These are phyloP conservation scores for Globisporangium carolinianum DNA, from an alignment of 352 stramenopile species.

Conservation along the genomic window DNA sequence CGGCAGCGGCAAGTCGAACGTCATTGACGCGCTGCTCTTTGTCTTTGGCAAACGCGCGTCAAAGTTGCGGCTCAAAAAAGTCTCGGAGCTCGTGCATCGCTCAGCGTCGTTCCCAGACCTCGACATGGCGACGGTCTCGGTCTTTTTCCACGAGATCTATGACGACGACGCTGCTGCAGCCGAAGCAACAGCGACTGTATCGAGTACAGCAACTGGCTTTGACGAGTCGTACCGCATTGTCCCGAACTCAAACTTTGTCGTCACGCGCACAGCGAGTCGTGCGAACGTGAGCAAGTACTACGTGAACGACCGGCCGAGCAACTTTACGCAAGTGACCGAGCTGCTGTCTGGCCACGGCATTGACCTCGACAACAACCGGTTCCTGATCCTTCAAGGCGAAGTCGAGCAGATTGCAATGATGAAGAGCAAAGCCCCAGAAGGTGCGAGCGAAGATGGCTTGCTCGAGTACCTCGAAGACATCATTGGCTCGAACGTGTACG, in stretches of 20 bases:
- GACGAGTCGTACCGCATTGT: conserved; percentile 91
- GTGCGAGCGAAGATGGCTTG: conserved; percentile 94
- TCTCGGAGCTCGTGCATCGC: conserved; percentile 98
- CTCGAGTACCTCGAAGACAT: conserved; percentile 99
- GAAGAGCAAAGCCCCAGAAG: conserved; percentile 95
- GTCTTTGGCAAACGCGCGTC: conserved; percentile 99
- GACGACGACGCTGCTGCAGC: conserved; percentile 38
- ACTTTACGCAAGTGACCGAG: conserved; percentile 93
- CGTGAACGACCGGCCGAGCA: conserved; percentile 90
- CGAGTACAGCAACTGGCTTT: neutral
- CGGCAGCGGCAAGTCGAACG: conserved; percentile 99
- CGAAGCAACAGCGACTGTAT: neutral
- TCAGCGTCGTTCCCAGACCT: conserved; percentile 88
- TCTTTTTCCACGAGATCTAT: conserved; percentile 98
- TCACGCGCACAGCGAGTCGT: conserved; percentile 91
- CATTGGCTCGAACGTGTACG: conserved; percentile 98
- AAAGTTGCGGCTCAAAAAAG: conserved; percentile 92
- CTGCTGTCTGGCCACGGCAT: conserved; percentile 95
- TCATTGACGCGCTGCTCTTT: conserved; percentile 99
- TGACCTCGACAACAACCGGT: conserved; percentile 99
- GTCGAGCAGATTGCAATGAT: conserved; percentile 99
- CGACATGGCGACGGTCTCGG: conserved; percentile 93
- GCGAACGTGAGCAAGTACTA: conserved; percentile 98
- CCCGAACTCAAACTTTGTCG: conserved; percentile 84
- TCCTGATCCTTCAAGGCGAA: conserved; percentile 97